A percentile compares a stretch with the other conserved stretches of the same genome.
Conservation (phyloP, 2,329 filamentous ascomycete species). For the Lachnellula suecica region DNA sequence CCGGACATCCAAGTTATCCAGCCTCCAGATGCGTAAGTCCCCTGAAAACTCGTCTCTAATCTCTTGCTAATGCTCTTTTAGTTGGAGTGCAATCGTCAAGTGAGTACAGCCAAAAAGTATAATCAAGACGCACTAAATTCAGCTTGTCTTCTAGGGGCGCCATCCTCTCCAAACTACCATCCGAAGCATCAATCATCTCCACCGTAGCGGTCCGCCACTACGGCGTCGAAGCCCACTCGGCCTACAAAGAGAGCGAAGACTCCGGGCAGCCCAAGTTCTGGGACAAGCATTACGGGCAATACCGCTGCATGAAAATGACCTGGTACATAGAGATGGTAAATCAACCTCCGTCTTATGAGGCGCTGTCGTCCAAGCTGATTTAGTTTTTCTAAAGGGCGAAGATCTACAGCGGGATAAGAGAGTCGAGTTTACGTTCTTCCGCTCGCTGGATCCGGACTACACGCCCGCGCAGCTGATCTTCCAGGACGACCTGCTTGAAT, state of each 20-base stretch:
- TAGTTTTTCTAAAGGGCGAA: slow-evolving; percentile 25
- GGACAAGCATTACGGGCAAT: not conserved
- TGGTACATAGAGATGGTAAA: not conserved
- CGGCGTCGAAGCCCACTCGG: slow-evolving; percentile 5
- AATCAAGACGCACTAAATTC: not conserved
- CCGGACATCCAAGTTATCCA: slow-evolving; percentile 24
- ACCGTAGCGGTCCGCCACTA: slow-evolving; percentile 21
- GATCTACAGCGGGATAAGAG: slow-evolving; percentile 12
- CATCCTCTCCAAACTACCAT: slow-evolving; percentile 17
- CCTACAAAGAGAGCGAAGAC: slow-evolving; percentile 2
- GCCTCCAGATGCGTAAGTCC: slow-evolving; percentile 18
- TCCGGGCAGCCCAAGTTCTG: not conserved
- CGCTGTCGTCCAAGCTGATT: slow-evolving; percentile 15
- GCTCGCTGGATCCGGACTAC: slow-evolving; percentile 2
- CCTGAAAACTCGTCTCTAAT: too few species aligned
- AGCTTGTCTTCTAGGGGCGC: slow-evolving; percentile 14
- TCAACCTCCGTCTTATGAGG: not conserved
- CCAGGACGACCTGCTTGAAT: slow-evolving; percentile 13
- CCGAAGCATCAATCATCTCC: slow-evolving; percentile 15
- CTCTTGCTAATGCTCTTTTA: too few species aligned
- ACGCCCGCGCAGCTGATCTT: slow-evolving; percentile 11
- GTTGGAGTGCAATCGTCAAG: slow-evolving; percentile 26
- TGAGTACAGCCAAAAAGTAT: not conserved
- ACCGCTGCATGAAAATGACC: not conserved
- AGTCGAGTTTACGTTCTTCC: slow-evolving; percentile 18